A percentile compares a stretch with the other conserved stretches of the same genome.
phyloP scores from a whole-genome alignment of 2,329 filamentous ascomycete species.

The Fonsecaea multimorphosa region DNA sequence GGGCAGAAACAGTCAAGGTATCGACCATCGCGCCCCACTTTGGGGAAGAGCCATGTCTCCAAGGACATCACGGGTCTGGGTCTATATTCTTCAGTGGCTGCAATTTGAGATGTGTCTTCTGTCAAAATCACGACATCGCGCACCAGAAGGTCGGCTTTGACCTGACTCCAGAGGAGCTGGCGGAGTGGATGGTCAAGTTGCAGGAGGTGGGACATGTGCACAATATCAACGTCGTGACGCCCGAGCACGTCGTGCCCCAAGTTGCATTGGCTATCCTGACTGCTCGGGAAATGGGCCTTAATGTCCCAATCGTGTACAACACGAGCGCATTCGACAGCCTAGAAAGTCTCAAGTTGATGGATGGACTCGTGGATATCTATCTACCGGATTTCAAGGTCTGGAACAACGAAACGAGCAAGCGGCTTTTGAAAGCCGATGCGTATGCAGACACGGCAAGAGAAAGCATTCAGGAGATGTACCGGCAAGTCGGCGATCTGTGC shows the following conservation, averaged over 20 bases:
- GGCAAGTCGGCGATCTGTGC: constrained; percentile 80
- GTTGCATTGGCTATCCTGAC: constrained; percentile 77
- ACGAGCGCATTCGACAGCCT: constrained; percentile 81
- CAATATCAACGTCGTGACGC: constrained; percentile 87
- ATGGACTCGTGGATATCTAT: constrained; percentile 84
- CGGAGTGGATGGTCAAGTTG: constrained; percentile 81
- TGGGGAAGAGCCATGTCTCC: constrained; percentile 82
- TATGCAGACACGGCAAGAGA: constrained; percentile 75
- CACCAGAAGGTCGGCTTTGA: constrained; percentile 83
- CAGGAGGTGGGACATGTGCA: constrained; percentile 81
- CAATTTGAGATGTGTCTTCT: constrained; percentile 74
- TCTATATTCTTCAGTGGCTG: constrained; percentile 82
- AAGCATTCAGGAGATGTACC: constrained; percentile 79
- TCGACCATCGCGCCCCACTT: constrained; percentile 87
- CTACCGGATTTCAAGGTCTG: constrained; percentile 89
- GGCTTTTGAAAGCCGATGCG: constrained; percentile 78
- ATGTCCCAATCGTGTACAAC: constrained; percentile 81
- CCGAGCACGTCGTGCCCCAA: constrained; percentile 85
- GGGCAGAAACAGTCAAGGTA: constrained; percentile 73
- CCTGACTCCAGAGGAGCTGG: constrained; percentile 77
- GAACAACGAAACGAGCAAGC: constrained; percentile 68
- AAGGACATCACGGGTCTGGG: constrained; percentile 80
- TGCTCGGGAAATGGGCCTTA: constrained; percentile 72
- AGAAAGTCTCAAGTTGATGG: constrained; percentile 72
- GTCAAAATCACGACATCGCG: constrained; percentile 83